A percentile compares a stretch with the other conserved stretches of the same genome.
Conservation (phyloP, 2,329 filamentous ascomycete genomes). For the Ascosphaera pollenicola region DNA sequence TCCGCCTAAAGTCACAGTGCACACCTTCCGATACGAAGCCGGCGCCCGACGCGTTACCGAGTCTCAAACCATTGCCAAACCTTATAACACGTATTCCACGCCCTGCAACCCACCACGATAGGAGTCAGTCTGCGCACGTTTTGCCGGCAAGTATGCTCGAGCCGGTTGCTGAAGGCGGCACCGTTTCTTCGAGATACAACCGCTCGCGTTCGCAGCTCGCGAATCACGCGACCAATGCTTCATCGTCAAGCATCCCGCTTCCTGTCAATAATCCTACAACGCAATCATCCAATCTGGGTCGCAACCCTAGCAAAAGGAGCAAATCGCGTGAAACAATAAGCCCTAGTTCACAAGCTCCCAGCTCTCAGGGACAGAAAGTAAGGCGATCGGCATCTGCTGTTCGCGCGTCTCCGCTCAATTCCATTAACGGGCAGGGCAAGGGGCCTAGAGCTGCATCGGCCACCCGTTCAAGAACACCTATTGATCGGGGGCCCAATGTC, state of each 20-base stretch:
- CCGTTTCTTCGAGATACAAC: constrained; percentile 39
- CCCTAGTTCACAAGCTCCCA: constrained; percentile 14
- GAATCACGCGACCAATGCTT: constrained; percentile 44
- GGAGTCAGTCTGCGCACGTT: constrained; percentile 38
- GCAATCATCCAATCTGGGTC: too few relatives aligned
- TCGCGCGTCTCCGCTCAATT: constrained; percentile 17
- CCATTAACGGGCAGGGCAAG: constrained; percentile 17
- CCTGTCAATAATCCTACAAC: constrained; percentile 5
- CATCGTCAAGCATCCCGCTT: constrained; percentile 39
- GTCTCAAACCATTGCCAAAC: constrained; percentile 3
- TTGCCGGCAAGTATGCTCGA: constrained; percentile 31
- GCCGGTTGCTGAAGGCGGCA: constrained; percentile 77
- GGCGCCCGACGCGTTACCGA: too few relatives aligned
- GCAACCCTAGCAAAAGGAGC: too few relatives aligned
- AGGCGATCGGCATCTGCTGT: constrained; percentile 40
- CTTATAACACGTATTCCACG: constrained; percentile 53
- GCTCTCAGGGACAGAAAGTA: constrained; percentile 31
- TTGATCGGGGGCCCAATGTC: constrained; percentile 31
- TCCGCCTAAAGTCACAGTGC: constrained; percentile 46
- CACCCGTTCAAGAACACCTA: constrained; percentile 45
- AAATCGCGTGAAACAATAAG: too few relatives aligned
- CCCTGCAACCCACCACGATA: constrained; percentile 43
- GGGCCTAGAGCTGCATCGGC: constrained; percentile 12
- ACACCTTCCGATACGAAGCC: too few relatives aligned
- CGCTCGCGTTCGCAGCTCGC: constrained; percentile 45